Percentiles rank a stretch among this genome's conserved stretches.
phyloP scores from a whole-genome alignment of 306 rosid genomes.

The Prunus persica region DNA sequence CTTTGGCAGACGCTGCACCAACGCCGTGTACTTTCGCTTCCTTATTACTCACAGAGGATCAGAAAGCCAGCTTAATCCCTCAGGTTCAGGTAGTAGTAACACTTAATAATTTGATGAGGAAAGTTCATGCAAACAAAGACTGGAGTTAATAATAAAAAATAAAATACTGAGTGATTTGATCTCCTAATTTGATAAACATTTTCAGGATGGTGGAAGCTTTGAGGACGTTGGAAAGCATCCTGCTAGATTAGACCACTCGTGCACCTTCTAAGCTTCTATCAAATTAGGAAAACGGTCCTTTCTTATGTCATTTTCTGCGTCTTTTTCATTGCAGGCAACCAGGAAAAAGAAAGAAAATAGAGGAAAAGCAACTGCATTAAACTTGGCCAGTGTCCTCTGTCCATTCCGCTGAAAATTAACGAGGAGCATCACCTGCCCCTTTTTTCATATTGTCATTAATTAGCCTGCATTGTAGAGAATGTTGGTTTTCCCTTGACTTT shows the following conservation, averaged over 20 bases:
- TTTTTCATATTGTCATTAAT: not conserved
- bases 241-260: not conserved
- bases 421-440: not conserved
- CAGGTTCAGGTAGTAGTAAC: slow-evolving; percentile 5
- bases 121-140: not conserved
- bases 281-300: not conserved
- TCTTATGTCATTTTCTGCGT: not conserved
- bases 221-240: not conserved
- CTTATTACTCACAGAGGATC: not conserved
- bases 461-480: not conserved
- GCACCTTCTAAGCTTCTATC: not conserved
- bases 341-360: not conserved
- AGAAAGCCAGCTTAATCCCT: not conserved
- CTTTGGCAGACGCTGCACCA: not conserved
- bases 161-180: not conserved
- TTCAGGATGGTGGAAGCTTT: not conserved
- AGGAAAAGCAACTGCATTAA: not conserved
- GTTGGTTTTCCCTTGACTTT: not conserved
- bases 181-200: not conserved
- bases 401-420: not conserved
- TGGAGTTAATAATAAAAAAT: not conserved
- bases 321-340: not conserved
- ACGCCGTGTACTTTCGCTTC: not conserved
- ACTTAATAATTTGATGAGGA: not conserved
- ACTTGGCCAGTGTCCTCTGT: not conserved